Evolutionary conservation across 2,329 filamentous ascomycete species (phyloP).

Genomic region (Neonectria punicea): DNA sequence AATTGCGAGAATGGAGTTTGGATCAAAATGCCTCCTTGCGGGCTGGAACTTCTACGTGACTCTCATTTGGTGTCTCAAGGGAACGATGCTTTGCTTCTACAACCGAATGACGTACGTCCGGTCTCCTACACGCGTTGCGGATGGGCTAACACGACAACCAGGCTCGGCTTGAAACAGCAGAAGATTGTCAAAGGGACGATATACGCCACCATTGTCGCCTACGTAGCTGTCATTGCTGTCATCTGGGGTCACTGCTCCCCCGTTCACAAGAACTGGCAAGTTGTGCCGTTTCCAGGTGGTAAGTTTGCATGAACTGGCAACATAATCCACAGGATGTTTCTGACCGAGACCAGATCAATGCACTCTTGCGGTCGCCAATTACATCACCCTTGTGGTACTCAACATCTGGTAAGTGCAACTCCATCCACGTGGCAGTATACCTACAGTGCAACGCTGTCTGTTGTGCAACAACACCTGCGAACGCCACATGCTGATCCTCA

Average conservation of each 20-base stretch:
- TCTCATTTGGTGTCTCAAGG: slow-evolving; percentile 56
- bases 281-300: slow-evolving; percentile 54
- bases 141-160: slow-evolving; percentile 28
- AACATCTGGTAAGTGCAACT: slow-evolving; percentile 48
- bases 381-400: slow-evolving; percentile 49
- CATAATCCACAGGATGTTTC: not conserved
- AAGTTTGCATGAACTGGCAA: slow-evolving; percentile 11
- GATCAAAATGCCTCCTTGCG: slow-evolving; percentile 48
- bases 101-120: slow-evolving; percentile 53
- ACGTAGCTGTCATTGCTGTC: slow-evolving; percentile 46
- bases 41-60: slow-evolving; percentile 55
- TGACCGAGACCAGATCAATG: slow-evolving; percentile 44
- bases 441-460: no score
- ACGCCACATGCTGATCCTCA: slow-evolving; percentile 13
- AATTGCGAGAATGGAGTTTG: slow-evolving; percentile 44
- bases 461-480: not conserved
- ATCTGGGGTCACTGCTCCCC: slow-evolving; percentile 52
- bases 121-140: not conserved
- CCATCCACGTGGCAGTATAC: not conserved
- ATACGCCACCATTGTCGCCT: slow-evolving; percentile 45
- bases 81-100: slow-evolving; percentile 56
- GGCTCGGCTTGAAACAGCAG: slow-evolving; percentile 51
- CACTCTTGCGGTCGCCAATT: slow-evolving; percentile 50
- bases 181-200: slow-evolving; percentile 50
- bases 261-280: slow-evolving; percentile 52